Evolutionary conservation across 1,139 yeast genomes (phyloP), one percentile per base, ranked within the genome.

Genomic region (Diutina pseudorugosa): DNA sequence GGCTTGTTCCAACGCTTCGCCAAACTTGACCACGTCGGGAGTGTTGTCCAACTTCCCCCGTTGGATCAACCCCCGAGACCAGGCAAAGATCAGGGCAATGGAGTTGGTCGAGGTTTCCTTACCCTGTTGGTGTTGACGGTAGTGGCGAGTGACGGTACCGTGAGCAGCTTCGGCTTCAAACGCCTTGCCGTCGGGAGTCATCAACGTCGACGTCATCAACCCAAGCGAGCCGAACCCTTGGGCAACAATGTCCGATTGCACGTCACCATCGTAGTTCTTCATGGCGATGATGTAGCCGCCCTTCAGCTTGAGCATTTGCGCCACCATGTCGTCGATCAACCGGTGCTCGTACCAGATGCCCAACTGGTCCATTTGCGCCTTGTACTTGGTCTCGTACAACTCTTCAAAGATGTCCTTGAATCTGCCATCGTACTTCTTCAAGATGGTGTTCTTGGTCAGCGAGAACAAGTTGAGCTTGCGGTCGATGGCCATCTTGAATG

Each of bases 221-320:
- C 98, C 98, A 59, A 91, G 77, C 27, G 97, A 90, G 47, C 98
- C 98, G 64, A 90, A 91, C 43, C 98, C 98, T 73, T 91, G 98
- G 47, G 98, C 98, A 56, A 91, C 96, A 62, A 91, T 88, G 68
- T 91, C 98, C 33, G 95, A 85, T 72, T 90, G 95, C 55, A 91
- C 98, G 65, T 91, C 98, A 68, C 98, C 98, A 66, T 91, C 98
- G 71, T 91, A 91, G 75, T 91, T 91, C 76, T 91, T 91, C 82
- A 91, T 80, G 53, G 98, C 98, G 73, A 91, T 83, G 61, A 91
- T 85, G 70, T 79, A 91, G 16, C 98, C 98, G 62, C 98, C 98
- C 67, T 82, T 81, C 52, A 96, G 88, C 75, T 91, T 91, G 69
- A 91, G 74, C 96, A 91, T 91, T 74, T 91, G 97, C 21, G 98